Evolutionary conservation across 2,329 filamentous ascomycete genomes (phyloP), one percentile per base, ranked within the genome.

Genomic region (Fusarium domesticum): DNA sequence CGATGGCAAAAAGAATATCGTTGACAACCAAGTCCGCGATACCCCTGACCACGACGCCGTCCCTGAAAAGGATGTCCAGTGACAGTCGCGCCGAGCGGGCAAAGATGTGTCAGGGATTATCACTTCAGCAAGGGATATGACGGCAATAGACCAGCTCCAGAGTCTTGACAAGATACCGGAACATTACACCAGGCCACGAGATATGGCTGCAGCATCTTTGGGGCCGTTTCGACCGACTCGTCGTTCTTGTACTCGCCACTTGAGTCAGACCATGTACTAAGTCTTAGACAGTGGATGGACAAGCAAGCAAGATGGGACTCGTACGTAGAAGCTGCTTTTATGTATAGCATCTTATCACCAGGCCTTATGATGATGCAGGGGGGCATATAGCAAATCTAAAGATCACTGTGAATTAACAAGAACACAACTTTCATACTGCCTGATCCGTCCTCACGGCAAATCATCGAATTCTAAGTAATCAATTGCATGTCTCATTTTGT

Each of bases 1-100:
- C 7, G 70, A 73, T 37, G 70, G 71, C 2, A 65, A 58, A 17
- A 73, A 73, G 50, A 70, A 72, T 16, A 71, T 73, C 37, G 54
- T 71, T 11, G 64, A 70, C 34, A 65, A 72, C 23, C 62, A 71
- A 54, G 69, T 73, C 18, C 60, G 61, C 6, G 63, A 65, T 33
- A 68, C 58, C 1, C 50, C 54, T 1, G 56, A 48, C 5, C 46
- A 38, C n/a, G 54, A 40, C 15, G 45, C 39, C 2, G 47, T 39
- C 28, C 10, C 37, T 17, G 18, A 20, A 2, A 45, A 43, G 8
- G 38, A 44, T 10, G 7, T 45, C 6, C 42, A 61, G 37, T 61
- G 58, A 61, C 53, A 25, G 16, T 42, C 17, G 12, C 10, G 16
- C 30, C 6, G 33, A 7, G 15, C 18, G 30, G 35, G 23, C 7